Evolutionary conservation across 164 flowering plant species (phyloP), one percentile per base, ranked within the genome.

Genomic region (Vitis amurensis): DNA sequence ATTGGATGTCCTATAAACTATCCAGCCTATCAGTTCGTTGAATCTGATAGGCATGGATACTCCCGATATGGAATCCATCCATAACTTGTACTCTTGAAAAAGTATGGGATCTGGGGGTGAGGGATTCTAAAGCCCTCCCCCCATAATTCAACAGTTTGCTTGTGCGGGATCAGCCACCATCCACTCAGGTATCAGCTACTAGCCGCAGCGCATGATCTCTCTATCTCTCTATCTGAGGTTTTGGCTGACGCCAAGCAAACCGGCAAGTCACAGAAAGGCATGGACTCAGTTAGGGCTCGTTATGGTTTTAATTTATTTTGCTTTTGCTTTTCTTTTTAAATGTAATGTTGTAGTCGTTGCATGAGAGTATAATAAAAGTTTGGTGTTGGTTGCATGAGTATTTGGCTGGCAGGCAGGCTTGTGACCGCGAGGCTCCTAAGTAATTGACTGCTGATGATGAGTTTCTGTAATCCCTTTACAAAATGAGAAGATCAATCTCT

Each of bases 191-290:
- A 3, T 63, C 50, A 11, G 56, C 52, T 62, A 8, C 49, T 13
- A 2, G 9, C 62, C 13, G 55, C 47, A 4, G 44, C 0, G 51
- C 27, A 23, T 64, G 58, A 8, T 6, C 15, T 15, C 27, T 15
- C 62, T 56, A 9, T 16, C 49, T 12, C 16, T 52, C 10, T 53
- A 64, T 67, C 70, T 14, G 77, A 55, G 79, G 23, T 68, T 61
- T 69, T 59, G 80, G 79, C 70, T 77, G 64, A 61, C 61, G 69
- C 76, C 47, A 65, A 53, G 87, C 81, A 73, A 74, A 79, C 82
- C 89, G 89, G 89, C 89, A 86, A 86, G 89, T 86, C 89, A 86
- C 80, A 70, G 5, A 82, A 74, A 77, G 89, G 89, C 89, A 77
- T 58, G 67, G 79, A 66, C 82, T 78, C 81, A 1, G 14, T 50